Percentiles rank a stretch among this genome's conserved stretches.
Conservation (phyloP, 306 rosid species). For the Casuarina cunninghamiana region DNA sequence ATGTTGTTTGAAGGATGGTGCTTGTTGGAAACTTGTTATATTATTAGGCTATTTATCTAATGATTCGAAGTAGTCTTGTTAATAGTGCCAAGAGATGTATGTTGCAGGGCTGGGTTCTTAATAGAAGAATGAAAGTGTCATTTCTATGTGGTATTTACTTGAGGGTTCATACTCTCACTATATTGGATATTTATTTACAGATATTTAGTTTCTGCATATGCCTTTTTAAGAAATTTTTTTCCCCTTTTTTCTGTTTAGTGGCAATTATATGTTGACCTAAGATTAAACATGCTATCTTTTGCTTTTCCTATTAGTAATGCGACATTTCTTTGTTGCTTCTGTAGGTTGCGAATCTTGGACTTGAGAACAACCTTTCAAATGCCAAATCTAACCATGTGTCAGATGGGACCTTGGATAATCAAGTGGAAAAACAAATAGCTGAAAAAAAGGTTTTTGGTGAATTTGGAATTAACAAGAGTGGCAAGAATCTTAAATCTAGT, state of each 20-base stretch:
- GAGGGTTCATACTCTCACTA: neutral
- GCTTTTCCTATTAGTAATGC: conserved; percentile 16
- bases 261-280: neutral
- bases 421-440: conserved; percentile 42
- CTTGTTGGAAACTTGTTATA: neutral
- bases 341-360: conserved; percentile 59
- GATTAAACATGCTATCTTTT: neutral
- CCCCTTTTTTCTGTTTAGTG: neutral
- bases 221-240: neutral
- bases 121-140: neutral
- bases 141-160: neutral
- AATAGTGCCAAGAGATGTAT: conserved; percentile 1
- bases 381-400: conserved; percentile 43
- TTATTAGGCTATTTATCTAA: neutral
- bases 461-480: conserved; percentile 46
- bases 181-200: neutral
- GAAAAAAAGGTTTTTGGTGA: conserved; percentile 43
- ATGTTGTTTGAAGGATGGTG: neutral
- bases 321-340: conserved; percentile 30
- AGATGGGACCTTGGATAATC: conserved; percentile 43
- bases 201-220: neutral
- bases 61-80: neutral
- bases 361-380: conserved; percentile 35
- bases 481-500: conserved; percentile 41
- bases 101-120: neutral